Base-by-base conservation (phyloP, 2,329 filamentous ascomycete species). In the Sporothrix brasiliensis region DNA sequence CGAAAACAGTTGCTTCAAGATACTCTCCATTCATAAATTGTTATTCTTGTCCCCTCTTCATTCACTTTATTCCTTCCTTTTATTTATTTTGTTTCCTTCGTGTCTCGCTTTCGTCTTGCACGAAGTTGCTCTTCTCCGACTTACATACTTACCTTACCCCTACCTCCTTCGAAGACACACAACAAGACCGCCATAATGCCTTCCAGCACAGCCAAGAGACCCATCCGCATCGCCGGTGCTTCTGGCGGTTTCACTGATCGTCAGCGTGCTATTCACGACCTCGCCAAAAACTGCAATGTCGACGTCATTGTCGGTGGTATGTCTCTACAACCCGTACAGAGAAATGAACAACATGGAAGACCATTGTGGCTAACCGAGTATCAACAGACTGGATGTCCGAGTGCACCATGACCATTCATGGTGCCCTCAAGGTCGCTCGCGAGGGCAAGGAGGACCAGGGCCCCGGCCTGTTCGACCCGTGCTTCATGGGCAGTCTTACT, bases 161-260 rank as follows among this genome's bases (percentile, higher is more conserved):
- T 3, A 19, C 65, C 50, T 27, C 30, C 49, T 54, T 13, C 61
- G 19, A 63, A 34, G 24, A 11, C 52, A 39, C 56, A 50, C 24
- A 53, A 16, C 27, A 30, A 61, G 50, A 34, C 27, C 24, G 39
- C 9, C 67, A 70, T 14, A 30, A 71, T 70, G 69, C 63, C 63
- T 27, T 60, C 56, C 66, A 71, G 58, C 65, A 71, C 63, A 13
- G 47, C 61, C 44, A 79, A 79, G 72, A 75, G 79, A 73, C 76
- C 80, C 16, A 78, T 82, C 73, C 80, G 80, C 72, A 79, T 83
- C 72, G 80, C 79, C 71, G 80, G 80, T 70, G 78, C 80, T 56
- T 81, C 80, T 10, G 81, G 81, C 27, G 80, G 80, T 34, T 82
- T 82, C 76, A 80, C 80, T 24, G 81, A 82, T 73, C 77, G 81